Evolutionary conservation across 495 filamentous ascomycete genomes (phyloP).

Genomic region (Podospora fimiseda): DNA sequence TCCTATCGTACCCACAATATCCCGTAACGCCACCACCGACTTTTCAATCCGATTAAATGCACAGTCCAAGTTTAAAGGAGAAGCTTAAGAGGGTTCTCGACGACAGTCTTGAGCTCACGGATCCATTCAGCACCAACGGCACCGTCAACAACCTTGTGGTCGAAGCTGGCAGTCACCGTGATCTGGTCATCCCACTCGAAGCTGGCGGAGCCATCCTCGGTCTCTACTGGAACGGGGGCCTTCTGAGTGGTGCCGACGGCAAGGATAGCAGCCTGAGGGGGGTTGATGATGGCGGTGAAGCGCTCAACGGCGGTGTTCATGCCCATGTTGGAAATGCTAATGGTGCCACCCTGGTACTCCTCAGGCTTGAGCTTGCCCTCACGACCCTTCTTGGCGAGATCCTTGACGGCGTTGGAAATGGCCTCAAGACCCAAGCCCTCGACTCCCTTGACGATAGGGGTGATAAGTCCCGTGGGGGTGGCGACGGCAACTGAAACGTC

Average conservation of each 20-base stretch:
- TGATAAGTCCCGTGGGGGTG: constrained; percentile 92
- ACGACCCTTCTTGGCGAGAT: constrained; percentile 88
- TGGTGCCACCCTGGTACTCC: constrained; percentile 97
- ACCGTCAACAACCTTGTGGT: constrained; percentile 87
- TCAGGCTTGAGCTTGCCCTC: constrained; percentile 99
- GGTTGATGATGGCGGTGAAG: constrained; percentile 99
- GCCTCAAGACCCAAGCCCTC: constrained; percentile 73
- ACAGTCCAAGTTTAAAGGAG: constrained; percentile 56
- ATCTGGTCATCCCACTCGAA: constrained; percentile 98
- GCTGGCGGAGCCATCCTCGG: constrained; percentile 64
- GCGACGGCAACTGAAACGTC: constrained; percentile 94
- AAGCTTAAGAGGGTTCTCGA: constrained; percentile 94
- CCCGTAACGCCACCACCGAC: neutral
- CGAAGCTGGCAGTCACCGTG: constrained; percentile 86
- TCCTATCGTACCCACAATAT: neutral
- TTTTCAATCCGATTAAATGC: neutral
- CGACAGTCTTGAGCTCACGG: constrained; percentile 89
- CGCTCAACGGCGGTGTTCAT: constrained; percentile 96
- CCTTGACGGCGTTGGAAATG: constrained; percentile 86
- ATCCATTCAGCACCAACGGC: constrained; percentile 98
- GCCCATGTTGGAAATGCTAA: constrained; percentile 99
- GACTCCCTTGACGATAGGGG: constrained; percentile 88
- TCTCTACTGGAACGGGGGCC: constrained; percentile 83
- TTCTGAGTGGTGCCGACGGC: constrained; percentile 92
- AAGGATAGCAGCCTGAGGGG: constrained; percentile 91